Evolutionary conservation across 805 yeast species (phyloP), one percentile per base, ranked within the genome.

Genomic region (Kodamaea laetipori): DNA sequence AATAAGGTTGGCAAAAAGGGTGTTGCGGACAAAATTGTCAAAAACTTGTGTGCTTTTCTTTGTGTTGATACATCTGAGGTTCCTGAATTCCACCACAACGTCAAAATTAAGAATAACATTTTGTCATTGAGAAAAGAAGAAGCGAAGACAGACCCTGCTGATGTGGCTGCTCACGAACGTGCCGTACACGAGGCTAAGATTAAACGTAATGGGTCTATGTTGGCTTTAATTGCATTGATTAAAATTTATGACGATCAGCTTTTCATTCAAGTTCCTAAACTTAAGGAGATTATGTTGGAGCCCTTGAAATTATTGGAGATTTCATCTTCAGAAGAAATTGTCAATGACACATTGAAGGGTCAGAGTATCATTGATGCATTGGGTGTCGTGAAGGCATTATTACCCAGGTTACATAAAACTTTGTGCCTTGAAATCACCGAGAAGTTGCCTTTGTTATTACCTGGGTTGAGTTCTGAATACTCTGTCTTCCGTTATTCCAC

Each of bases 61-160:
- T 94, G 99, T 67, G 97, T 90, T 24, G 99, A 92, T 60, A 89
- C 97, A 0, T 80, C 94, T 3, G 97, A 90, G 58, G 97, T 92
- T 24, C 99, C 99, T 2, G 97, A 89, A 56, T 94, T 88, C 57
- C 71, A 73, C 11, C 82, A 85, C 35, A 86, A 86, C 53, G 76
- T 77, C 28, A 63, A 66, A 10, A 69, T 74, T 44, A 72, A 64
- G 12, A 80, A 77, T 35, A 67, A 68, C 10, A 84, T 92, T 9
- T 65, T 90, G 41, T 88, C 97, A 1, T 71, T 90, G 52, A 72
- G 80, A 43, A 88, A 87, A 54, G 97, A 89, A 52, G 95, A 87
- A 50, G 79, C 83, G 1, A 73, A 73, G 39, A 64, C 80, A 1
- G 84, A 80, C 47, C 80, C 83, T 4, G 74, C 76, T 11, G 90